Evolutionary conservation across 2,329 filamentous ascomycete species (phyloP), one percentile per base, ranked within the genome.

Genomic region (Colletotrichum caudatum): DNA sequence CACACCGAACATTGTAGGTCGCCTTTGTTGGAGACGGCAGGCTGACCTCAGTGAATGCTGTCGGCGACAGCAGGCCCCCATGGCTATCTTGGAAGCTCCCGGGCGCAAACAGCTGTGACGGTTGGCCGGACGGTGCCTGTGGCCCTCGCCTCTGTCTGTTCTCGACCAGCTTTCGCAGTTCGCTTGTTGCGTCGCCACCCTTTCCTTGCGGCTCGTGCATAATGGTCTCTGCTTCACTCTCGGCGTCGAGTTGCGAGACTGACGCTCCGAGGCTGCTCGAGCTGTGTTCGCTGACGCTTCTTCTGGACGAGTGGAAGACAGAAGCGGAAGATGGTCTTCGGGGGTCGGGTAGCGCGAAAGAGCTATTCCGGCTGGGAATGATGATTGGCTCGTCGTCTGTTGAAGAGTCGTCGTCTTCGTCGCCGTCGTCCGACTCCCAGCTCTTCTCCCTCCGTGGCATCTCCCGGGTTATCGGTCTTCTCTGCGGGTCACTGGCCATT

Each of bases 321-420:
- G 85, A 83, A 1, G 83, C 83, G 9, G 80, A 75, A 2, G 84
- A 82, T 4, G 87, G 85, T 72, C 84, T 86, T 39, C 82, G 79
- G 0, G 88, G 86, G 65, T 89, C 86, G 0, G 87, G 88, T 9
- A 89, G 79, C 2, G 84, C 86, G 77, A 90, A 91, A 0, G 89
- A 91, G 5, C 83, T 83, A 72, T 85, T 88, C 54, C 89, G 84
- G 77, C 89, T 91, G 39, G 89, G 89, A 50, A 92, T 89, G 61
- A 91, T 85, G 72, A 91, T 91, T 16, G 88, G 88, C 68, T 91
- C 90, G 65, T 91, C 89, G 73, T 92, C 90, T 5, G 85, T 86
- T 0, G 89, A 90, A 1, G 88, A 90, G 2, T 86, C 85, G 58
- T 86, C 85, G 39, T 86, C 85, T 35, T 87, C 84, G 0, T 86